Evolutionary conservation across 805 yeast species (phyloP), one percentile per base, ranked within the genome.

Genomic region (Kodamaea neixiangensis): DNA sequence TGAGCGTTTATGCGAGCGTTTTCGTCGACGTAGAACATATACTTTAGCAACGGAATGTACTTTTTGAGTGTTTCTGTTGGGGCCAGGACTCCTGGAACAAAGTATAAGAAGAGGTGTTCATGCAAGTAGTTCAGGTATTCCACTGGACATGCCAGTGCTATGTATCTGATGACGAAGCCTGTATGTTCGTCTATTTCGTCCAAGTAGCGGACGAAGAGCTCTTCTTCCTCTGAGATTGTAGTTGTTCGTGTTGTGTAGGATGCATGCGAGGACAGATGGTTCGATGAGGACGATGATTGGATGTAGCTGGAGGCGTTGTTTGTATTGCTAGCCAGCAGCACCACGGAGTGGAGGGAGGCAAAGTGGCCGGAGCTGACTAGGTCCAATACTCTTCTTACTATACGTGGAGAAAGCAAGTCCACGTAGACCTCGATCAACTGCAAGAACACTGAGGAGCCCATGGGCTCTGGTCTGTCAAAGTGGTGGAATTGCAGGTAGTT

Each of bases 101-200:
- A 42, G 54, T 61, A 66, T 7, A 48, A 49, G 48, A 71, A 66
- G 4, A 73, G 44, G 31, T 64, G 66, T 1, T 52, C 42, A 25
- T 57, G 49, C 7, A 71, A 42, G 48, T 61, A 73, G 21, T 54
- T 51, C 48, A 60, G 66, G 52, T 70, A 73, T 3, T 64, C 65
- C 2, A 44, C 46, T 0, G 78, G 72, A 53, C 71, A 71, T 3
- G 78, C 63, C 0, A 71, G 63, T 0, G 77, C 73, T 10, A 74
- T 52, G 48, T 62, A 73, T 42, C 71, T 62, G 39, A 72, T 55
- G 17, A 69, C 59, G 11, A 64, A 50, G 52, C 66, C 70, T 14
- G 68, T 54, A 48, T 66, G 58, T n/a, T 50, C 47, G 56, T 74
- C 78, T 39, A 74, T 69, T 29, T 68, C 71, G 10, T 55, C 55